Conservation (phyloP, 2,329 filamentous ascomycete genomes). For the Xylariaceae sp. region DNA sequence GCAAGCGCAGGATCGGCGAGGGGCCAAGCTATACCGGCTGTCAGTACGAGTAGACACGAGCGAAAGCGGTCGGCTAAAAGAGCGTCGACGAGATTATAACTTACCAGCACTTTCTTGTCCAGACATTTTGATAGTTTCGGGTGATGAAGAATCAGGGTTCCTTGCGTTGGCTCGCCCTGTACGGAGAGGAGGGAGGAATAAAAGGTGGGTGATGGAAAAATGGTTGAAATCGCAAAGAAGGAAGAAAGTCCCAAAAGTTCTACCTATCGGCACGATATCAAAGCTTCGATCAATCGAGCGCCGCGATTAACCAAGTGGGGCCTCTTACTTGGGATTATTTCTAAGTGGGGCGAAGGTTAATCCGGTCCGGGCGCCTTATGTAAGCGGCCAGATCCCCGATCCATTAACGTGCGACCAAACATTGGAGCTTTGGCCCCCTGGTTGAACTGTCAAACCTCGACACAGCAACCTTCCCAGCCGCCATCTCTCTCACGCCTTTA, state of each 20-base stretch:
- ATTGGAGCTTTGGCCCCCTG: slow-evolving; percentile 14
- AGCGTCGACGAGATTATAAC: slow-evolving; percentile 1
- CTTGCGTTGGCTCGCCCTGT: slow-evolving; percentile 58
- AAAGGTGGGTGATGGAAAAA: neutral
- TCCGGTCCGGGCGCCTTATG: slow-evolving; percentile 18
- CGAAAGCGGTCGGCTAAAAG: neutral
- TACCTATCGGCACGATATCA: neutral
- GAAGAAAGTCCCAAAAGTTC: slow-evolving; percentile 1
- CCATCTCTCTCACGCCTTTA: slow-evolving; percentile 14
- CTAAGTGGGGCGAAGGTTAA: slow-evolving; percentile 19
- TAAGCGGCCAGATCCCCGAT: slow-evolving; percentile 21
- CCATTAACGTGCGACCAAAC: slow-evolving; percentile 12
- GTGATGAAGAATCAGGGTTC: slow-evolving; percentile 42
- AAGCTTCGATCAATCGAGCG: slow-evolving; percentile 6
- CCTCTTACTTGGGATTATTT: neutral
- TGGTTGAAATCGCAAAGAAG: neutral
- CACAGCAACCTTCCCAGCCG: neutral
- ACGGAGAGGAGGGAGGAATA: slow-evolving; percentile 16
- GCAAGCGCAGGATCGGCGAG: slow-evolving; percentile 67
- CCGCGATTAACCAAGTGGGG: neutral
- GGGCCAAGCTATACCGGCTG: slow-evolving; percentile 50
- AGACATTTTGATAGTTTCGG: slow-evolving; percentile 24
- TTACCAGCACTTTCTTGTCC: slow-evolving; percentile 26
- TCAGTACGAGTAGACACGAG: neutral
- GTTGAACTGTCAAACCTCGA: slow-evolving; percentile 15